These are phyloP conservation scores for Raphanus hybrid DNA, from an alignment of 441 rosid genomes.

Conservation along the genomic window DNA sequence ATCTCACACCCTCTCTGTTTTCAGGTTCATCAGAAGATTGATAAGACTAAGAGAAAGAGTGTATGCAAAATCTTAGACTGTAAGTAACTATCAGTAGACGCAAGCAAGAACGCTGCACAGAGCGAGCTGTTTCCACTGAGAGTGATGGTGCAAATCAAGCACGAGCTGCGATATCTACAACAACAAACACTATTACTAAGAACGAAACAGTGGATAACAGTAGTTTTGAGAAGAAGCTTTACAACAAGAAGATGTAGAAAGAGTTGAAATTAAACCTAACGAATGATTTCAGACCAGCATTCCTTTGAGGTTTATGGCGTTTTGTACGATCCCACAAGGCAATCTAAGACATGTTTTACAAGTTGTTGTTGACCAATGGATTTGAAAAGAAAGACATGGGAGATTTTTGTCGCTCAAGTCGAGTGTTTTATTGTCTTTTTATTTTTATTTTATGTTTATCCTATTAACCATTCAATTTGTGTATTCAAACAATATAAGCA, in stretches of 20 bases:
- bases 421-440: too few species aligned
- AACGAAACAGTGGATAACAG: constrained; percentile 64
- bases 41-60: constrained; percentile 63
- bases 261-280: constrained; percentile 47
- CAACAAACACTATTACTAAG: constrained; percentile 53
- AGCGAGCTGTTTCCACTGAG: constrained; percentile 70
- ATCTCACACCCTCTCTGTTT: neutral
- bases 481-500: too few species aligned
- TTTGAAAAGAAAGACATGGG: too few species aligned
- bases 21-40: constrained; percentile 63
- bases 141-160: constrained; percentile 78
- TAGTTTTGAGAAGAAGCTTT: constrained; percentile 67
- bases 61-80: constrained; percentile 68
- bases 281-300: constrained; percentile 34
- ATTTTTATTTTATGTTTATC: too few species aligned
- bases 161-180: constrained; percentile 64
- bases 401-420: too few species aligned
- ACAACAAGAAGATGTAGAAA: constrained; percentile 59
- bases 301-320: constrained; percentile 46
- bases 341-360: too few species aligned
- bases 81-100: constrained; percentile 67
- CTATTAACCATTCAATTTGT: too few species aligned
- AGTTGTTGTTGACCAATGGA: too few species aligned
- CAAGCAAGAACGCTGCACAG: constrained; percentile 75
- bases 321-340: too few species aligned